A percentile compares a stretch with the other conserved stretches of the same genome.
Conservation (phyloP, 2,329 filamentous ascomycete genomes). For the Alternaria sp. region DNA sequence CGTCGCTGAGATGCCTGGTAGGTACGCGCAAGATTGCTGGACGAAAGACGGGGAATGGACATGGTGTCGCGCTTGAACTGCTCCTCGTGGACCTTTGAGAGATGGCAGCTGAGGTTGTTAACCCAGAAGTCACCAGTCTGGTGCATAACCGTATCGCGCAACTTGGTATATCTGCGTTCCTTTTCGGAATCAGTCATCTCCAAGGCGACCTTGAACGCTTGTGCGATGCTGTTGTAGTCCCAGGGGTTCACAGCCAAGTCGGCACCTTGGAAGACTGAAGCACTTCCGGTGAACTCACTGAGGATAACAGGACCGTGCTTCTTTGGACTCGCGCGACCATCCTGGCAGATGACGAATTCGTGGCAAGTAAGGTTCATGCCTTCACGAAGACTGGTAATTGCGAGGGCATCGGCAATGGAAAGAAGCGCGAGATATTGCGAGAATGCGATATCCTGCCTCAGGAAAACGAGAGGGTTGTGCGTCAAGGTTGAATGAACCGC, state of each 20-base stretch:
- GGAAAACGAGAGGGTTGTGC: conserved; percentile 89
- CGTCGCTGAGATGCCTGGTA: conserved; percentile 72
- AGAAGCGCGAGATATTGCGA: conserved; percentile 91
- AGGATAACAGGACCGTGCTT: conserved; percentile 89
- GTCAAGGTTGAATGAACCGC: conserved; percentile 88
- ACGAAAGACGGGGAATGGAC: conserved; percentile 82
- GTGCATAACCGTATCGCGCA: conserved; percentile 75
- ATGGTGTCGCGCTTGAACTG: conserved; percentile 85
- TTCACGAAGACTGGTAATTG: conserved; percentile 94
- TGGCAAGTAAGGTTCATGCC: conserved; percentile 98
- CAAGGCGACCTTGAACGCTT: conserved; percentile 82
- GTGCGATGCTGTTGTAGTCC: conserved; percentile 88
- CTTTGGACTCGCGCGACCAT: conserved; percentile 74
- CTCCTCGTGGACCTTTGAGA: conserved; percentile 80
- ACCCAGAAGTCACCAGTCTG: conserved; percentile 90
- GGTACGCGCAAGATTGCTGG: conserved; percentile 66
- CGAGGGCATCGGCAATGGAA: conserved; percentile 86
- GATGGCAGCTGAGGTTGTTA: conserved; percentile 71
- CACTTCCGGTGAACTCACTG: conserved; percentile 93
- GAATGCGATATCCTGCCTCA: conserved; percentile 94
- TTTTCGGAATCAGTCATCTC: conserved; percentile 82
- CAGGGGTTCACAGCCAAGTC: conserved; percentile 91
- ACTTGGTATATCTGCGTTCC: conserved; percentile 72
- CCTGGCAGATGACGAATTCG: conserved; percentile 92
- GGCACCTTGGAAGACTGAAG: conserved; percentile 80